Conservation (phyloP, 2,329 filamentous ascomycete species). For the Colletotrichum nymphaeae region DNA sequence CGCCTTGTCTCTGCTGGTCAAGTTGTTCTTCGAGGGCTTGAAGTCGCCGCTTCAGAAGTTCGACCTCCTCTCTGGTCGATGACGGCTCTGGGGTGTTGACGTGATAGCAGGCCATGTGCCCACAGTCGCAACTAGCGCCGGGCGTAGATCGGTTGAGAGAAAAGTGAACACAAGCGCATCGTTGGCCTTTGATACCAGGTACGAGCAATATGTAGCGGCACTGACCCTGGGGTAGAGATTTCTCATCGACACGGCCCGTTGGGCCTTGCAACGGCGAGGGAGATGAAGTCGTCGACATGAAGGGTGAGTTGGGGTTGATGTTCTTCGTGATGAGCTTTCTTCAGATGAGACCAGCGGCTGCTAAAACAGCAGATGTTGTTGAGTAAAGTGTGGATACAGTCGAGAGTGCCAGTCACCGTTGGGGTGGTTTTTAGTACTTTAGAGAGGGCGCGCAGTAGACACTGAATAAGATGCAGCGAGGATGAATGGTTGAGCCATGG, state of each 20-base stretch:
- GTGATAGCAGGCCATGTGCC: slow-evolving; percentile 71
- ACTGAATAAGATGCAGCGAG: neutral
- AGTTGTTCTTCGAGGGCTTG: slow-evolving; percentile 58
- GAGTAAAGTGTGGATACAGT: neutral
- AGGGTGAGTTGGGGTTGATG: neutral
- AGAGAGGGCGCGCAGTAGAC: neutral
- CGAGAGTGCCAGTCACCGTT: neutral
- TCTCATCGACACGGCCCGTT: slow-evolving; percentile 50
- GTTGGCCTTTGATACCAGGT: slow-evolving; percentile 67
- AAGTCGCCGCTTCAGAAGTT: slow-evolving; percentile 59
- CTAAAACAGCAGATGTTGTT: slow-evolving; percentile 15
- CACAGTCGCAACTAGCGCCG: slow-evolving; percentile 67
- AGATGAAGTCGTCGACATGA: slow-evolving; percentile 43
- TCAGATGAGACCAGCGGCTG: neutral
- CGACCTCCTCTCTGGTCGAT: slow-evolving; percentile 58
- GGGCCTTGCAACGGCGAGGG: slow-evolving; percentile 42
- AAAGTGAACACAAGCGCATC: slow-evolving; percentile 70
- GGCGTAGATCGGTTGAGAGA: slow-evolving; percentile 64
- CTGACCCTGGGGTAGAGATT: slow-evolving; percentile 65
- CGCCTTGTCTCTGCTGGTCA: slow-evolving; percentile 48
- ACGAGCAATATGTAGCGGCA: slow-evolving; percentile 69
- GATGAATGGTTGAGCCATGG: slow-evolving; percentile 20
- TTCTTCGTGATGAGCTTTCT: neutral
- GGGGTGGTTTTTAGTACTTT: neutral
- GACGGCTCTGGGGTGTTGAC: slow-evolving; percentile 58